Conservation (phyloP, 176 grass and related monocot species). For the Eragrostis nindensis region DNA sequence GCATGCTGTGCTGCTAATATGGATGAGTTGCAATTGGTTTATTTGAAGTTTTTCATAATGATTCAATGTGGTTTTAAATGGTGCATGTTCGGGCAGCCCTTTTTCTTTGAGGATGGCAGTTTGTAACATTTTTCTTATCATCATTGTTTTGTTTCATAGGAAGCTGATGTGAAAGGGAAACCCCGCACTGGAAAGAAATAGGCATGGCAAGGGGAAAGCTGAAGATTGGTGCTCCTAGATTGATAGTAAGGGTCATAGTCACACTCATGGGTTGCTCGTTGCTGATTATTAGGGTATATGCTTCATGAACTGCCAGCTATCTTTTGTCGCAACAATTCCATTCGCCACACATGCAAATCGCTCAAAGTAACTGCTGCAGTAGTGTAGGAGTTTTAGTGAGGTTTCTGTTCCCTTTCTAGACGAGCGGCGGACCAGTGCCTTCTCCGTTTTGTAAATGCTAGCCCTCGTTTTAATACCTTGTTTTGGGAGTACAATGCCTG, state of each 20-base stretch:
- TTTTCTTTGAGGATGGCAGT: slow-evolving; percentile 16
- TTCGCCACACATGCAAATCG: slow-evolving; percentile 6
- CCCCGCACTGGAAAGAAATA: slow-evolving; percentile 72
- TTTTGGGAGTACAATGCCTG: background rate
- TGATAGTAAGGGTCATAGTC: slow-evolving; percentile 19
- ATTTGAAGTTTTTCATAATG: slow-evolving; percentile 23
- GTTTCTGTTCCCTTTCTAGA: background rate
- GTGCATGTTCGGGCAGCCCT: background rate
- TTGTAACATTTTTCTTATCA: slow-evolving; percentile 3
- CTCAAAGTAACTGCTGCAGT: background rate
- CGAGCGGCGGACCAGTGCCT: background rate
- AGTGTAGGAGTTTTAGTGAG: background rate
- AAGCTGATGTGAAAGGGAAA: slow-evolving; percentile 94
- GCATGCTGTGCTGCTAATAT: background rate
- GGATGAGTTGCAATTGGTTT: background rate
- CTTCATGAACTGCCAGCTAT: slow-evolving; percentile 6
- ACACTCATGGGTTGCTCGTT: background rate
- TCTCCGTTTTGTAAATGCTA: background rate
- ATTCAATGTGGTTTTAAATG: slow-evolving; percentile 5
- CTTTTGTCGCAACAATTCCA: slow-evolving; percentile 1
- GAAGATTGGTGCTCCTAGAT: background rate
- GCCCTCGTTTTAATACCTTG: background rate
- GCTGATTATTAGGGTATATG: slow-evolving; percentile 14
- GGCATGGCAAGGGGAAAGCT: background rate
- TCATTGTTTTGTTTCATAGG: slow-evolving; percentile 47